Evolutionary conservation across 1,284 basidiomycete genomes (phyloP), one percentile per base, ranked within the genome.

Genomic region (Clitocybe nebularis): DNA sequence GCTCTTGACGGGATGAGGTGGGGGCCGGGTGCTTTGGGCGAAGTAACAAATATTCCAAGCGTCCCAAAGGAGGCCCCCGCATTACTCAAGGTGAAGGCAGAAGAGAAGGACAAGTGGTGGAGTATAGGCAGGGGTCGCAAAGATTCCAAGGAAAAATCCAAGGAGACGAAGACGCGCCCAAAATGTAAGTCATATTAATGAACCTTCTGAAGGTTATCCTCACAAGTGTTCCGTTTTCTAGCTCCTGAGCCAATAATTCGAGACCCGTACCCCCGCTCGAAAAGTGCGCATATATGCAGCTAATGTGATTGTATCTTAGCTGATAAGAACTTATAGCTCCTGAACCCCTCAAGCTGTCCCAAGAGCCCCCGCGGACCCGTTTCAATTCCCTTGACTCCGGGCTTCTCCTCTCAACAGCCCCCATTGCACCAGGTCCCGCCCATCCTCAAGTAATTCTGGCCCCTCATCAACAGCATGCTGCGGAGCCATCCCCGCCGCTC

Each of bases 101-200:
- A 80, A 42, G 78, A 78, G 51, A 78, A 74, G 58, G 74, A 75
- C 55, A 84, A 80, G 60, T 88, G 85, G 83, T 89, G 86, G 85
- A 87, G 75, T 46, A 79, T 89, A 47, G 79, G 82, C 4, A 67
- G 82, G 9, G 80, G 81, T 10, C 67, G 80, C 52, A 84, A 79
- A 52, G 84, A 86, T 47, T 79, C 78, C 3, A 81, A 80, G 52
- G 75, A 74, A 44, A 78, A 74, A 51, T 74, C 74, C 40, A 72
- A 71, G 20, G 71, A 74, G 45, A 56, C 58, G 33, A 61, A 65
- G 45, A 48, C 63, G 14, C 67, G 66, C 41, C 61, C 65, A 8
- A 74, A 75, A 57, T 64, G 77, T 79, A 60, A 37, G 72, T 64
- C 8, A 22, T 35, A 43, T 51, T 8, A 26, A 40, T 4, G 24